Percentiles rank a stretch among this genome's conserved stretches.
Conservation (phyloP, 306 rosid genomes). For the Biancaea sappan region DNA sequence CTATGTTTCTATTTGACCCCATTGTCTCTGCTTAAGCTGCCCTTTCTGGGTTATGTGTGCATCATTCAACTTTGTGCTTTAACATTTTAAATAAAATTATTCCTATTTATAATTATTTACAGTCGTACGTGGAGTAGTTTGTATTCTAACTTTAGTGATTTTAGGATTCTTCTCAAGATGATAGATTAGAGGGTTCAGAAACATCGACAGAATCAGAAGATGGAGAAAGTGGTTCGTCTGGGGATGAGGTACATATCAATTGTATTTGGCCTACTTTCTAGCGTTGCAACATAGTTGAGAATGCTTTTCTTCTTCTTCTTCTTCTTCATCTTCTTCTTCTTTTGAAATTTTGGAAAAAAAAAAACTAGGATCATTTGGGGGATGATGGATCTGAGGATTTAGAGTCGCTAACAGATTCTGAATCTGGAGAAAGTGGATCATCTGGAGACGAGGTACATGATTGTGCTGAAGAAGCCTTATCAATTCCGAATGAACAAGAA, state of each 20-base stretch:
- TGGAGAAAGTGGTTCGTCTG: conserved; percentile 29
- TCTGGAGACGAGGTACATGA: conserved; percentile 50
- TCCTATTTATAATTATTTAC: background rate
- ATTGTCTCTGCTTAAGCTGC: background rate
- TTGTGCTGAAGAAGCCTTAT: background rate
- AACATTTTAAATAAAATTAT: background rate
- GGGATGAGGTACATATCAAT: background rate
- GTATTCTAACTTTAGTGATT: background rate
- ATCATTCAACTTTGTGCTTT: background rate
- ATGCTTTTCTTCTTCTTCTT: background rate
- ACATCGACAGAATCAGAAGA: conserved; percentile 21
- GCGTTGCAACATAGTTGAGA: background rate
- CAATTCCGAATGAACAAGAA: background rate
- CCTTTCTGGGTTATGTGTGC: background rate
- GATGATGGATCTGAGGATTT: conserved; percentile 30
- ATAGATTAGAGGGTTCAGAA: conserved; percentile 1
- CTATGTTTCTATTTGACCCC: background rate
- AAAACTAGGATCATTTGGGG: background rate
- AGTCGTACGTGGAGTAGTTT: background rate
- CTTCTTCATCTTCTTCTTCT: too few species aligned
- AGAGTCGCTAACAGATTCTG: conserved; percentile 40
- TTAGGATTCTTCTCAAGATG: conserved; percentile 39
- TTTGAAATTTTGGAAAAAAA: background rate
- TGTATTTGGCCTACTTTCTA: background rate
- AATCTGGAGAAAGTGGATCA: conserved; percentile 25